Evolutionary conservation across 805 yeast species (phyloP).

Genomic region (Kodamaea hsintzibuensis): DNA sequence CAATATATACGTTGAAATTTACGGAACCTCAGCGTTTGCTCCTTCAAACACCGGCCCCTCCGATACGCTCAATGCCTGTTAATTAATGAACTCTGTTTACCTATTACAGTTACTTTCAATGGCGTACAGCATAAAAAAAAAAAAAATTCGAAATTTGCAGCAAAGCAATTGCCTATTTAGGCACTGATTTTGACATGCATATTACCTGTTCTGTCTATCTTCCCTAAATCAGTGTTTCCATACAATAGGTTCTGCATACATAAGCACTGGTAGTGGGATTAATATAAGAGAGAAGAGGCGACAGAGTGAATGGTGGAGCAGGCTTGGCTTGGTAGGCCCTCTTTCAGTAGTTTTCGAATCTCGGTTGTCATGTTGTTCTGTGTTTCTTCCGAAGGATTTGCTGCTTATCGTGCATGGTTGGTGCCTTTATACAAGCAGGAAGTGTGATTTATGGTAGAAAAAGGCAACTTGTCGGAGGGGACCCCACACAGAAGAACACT

Average conservation of each 20-base stretch:
- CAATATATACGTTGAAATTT: not conserved
- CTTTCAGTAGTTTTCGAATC: not conserved
- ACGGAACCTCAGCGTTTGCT: not conserved
- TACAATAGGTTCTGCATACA: not conserved
- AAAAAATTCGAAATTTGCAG: no score
- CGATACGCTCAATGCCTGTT: no score
- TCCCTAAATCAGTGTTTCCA: not conserved
- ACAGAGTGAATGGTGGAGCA: not conserved
- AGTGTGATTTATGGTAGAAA: not conserved
- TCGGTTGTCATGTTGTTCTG: not conserved
- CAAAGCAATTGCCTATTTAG: no score
- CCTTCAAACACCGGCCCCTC: not conserved
- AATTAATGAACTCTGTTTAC: no score
- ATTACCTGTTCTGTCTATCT: no score
- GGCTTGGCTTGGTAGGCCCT: not conserved
- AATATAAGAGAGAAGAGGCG: not conserved
- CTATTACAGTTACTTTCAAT: no score
- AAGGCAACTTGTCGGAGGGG: not conserved
- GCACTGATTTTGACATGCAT: no score
- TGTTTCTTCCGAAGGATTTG: not conserved
- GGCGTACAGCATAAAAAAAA: no score
- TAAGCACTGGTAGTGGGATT: not conserved
- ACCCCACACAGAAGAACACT: not conserved
- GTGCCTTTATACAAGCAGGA: not conserved
- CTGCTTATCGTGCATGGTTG: not conserved